These are phyloP conservation scores for Cymbidium sinense DNA, from an alignment of 106 monocot genomes.

Conservation along the genomic window DNA sequence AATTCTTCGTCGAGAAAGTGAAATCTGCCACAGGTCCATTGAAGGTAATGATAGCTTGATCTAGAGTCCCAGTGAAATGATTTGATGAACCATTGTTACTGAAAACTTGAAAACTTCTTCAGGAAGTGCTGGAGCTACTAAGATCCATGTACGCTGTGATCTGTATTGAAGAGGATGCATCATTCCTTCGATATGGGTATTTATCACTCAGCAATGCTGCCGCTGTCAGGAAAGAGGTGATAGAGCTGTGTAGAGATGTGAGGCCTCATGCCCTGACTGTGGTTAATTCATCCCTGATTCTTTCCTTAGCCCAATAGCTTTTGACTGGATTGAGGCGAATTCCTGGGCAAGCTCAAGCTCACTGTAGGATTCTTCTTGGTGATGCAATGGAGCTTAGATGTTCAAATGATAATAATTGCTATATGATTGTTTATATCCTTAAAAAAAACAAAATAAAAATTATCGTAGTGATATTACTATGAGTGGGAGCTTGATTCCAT, in stretches of 20 bases:
- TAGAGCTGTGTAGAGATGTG: constrained; percentile 46
- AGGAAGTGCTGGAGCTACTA: constrained; percentile 65
- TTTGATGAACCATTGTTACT: no score
- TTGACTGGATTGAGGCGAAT: constrained; percentile 91
- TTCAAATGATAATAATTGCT: no score
- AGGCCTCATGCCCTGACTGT: constrained; percentile 70
- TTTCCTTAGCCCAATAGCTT: constrained; percentile 73
- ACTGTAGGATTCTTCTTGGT: background rate
- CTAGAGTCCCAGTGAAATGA: background rate
- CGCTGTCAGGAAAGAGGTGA: constrained; percentile 66
- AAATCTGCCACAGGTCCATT: constrained; percentile 35
- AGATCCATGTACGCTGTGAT: constrained; percentile 74
- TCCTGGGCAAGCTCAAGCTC: constrained; percentile 30
- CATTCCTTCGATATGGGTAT: constrained; percentile 77
- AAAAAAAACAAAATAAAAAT: background rate
- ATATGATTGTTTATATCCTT: background rate
- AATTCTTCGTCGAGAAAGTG: constrained; percentile 44
- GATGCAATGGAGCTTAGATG: no score
- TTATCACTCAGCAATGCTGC: constrained; percentile 53
- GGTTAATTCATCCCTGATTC: constrained; percentile 78
- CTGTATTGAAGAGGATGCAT: constrained; percentile 72
- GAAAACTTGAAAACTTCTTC: constrained; percentile 11
- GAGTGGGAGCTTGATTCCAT: background rate
- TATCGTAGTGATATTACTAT: background rate
- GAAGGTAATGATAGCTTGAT: constrained; percentile 39